Conservation (phyloP, 768 basidiomycete species). For the Galerina sulciceps region DNA sequence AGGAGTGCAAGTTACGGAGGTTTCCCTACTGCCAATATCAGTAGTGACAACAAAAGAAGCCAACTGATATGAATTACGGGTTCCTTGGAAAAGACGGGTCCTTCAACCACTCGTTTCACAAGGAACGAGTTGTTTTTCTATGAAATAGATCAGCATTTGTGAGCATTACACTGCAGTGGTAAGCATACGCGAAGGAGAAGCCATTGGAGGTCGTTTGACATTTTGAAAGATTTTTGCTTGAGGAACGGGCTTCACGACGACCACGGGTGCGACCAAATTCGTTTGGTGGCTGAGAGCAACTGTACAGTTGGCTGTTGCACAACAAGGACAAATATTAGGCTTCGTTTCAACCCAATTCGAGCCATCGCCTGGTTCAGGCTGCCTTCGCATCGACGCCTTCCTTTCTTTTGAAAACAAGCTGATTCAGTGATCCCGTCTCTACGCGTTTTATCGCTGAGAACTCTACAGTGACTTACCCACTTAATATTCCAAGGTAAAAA, state of each 20-base stretch:
- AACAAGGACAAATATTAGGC: slow-evolving; percentile 32
- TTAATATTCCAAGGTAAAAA: no score
- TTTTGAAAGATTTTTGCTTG: slow-evolving; percentile 44
- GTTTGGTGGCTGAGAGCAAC: slow-evolving; percentile 41
- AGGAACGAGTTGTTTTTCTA: slow-evolving; percentile 87
- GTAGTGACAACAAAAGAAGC: slow-evolving; percentile 3
- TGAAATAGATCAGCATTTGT: slow-evolving; percentile 5
- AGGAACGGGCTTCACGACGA: slow-evolving; percentile 24
- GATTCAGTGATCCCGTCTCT: background rate
- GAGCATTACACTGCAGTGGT: background rate
- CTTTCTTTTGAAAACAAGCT: no score
- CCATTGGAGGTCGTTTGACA: slow-evolving; percentile 94
- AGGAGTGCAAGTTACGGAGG: slow-evolving; percentile 86
- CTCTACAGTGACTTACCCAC: no score
- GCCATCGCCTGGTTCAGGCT: no score
- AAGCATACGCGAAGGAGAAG: slow-evolving; percentile 82
- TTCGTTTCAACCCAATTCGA: background rate
- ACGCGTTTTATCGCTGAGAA: background rate
- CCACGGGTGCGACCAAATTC: slow-evolving; percentile 12
- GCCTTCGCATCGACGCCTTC: no score
- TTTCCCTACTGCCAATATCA: slow-evolving; percentile 62
- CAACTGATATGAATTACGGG: slow-evolving; percentile 52
- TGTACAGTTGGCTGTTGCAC: slow-evolving; percentile 39
- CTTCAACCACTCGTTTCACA: slow-evolving; percentile 75
- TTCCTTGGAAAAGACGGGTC: slow-evolving; percentile 85